Percentiles rank a stretch among this genome's conserved stretches.
Evolutionary conservation across 495 filamentous ascomycete species (phyloP).

Genomic region (Xylaria sp.): DNA sequence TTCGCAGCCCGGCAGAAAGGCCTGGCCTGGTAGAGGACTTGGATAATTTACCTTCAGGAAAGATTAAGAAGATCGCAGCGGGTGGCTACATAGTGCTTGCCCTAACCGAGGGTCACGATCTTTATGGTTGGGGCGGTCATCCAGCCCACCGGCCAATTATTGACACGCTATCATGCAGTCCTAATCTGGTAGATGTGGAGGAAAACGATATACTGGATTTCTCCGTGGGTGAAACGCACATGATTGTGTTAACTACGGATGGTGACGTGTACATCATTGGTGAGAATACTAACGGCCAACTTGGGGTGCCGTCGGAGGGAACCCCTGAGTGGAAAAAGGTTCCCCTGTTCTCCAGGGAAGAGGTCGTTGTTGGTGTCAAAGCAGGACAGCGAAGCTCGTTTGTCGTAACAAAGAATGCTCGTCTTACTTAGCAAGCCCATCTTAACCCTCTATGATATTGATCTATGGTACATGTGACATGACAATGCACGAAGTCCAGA

Average conservation of each 20-base stretch:
- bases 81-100: conserved; percentile 65
- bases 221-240: conserved; percentile 63
- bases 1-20: conserved; percentile 45
- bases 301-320: conserved; percentile 50
- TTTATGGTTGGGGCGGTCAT: conserved; percentile 69
- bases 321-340: conserved; percentile 45
- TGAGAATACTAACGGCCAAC: conserved; percentile 63
- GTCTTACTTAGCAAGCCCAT: conserved; percentile 34
- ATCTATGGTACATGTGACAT: conserved; percentile 51
- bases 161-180: conserved; percentile 36
- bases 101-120: conserved; percentile 61
- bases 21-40: conserved; percentile 58
- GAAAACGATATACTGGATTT: conserved; percentile 59
- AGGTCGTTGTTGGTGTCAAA: conserved; percentile 46
- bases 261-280: conserved; percentile 64
- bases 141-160: conserved; percentile 32
- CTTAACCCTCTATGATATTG: conserved; percentile 47
- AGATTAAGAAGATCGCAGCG: conserved; percentile 59
- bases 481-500: conserved; percentile 33
- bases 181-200: conserved; percentile 46
- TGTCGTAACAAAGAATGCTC: conserved; percentile 40
- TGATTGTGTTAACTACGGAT: conserved; percentile 59
- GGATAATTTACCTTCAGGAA: conserved; percentile 55
- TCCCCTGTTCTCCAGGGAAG: conserved; percentile 36
- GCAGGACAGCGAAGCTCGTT: conserved; percentile 57